Evolutionary conservation across 75 land plant species (phyloP), one percentile per base, ranked within the genome.

Genomic region (Chamaecyparis obtusa): DNA sequence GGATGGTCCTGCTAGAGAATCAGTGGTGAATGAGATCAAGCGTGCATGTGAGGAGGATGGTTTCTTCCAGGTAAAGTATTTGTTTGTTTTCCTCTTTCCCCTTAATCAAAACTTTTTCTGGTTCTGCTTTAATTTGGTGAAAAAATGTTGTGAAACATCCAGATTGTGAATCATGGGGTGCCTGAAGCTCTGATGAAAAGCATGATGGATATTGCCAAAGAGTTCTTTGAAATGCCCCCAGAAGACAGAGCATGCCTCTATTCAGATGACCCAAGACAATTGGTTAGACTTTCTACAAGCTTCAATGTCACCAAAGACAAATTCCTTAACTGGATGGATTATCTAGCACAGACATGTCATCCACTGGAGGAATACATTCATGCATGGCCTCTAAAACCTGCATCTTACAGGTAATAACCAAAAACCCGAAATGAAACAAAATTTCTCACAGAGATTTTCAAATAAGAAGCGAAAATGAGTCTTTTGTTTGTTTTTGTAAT

Each of bases 101-200:
- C n/a, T 21, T 64, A 7, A 24, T 27, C 27, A 27, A 64, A 39
- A 24, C 9, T 64, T 5, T 64, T 24, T 64, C n/a, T 64, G 30
- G 69, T 8, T 24, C 9, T 64, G 9, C 0, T 64, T 24, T 1
- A 7, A 64, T 24, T 64, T 64, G n/a, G n/a, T 24, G 5, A 64
- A 64, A 0, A 57, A 0, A 57, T 7, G 1, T 24, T 5, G 5
- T 24, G 69, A 24, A 64, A 64, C 9, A 86, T 39, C 16, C 92
- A 93, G 90, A 92, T 93, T 30, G 77, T 91, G 32, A 92, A 95
- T 80, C 96, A 95, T 93, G 96, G 95, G 9, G 91, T 95, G 30
- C 88, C 89, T 5, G 27, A 49, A 19, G 57, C 69, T 9, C 71
- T 92, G 36, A 84, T 91, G 71, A 85, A 89, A 64, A 84, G 87